Conservation (phyloP, 2,329 filamentous ascomycete genomes). For the Penicillium capsulatum region DNA sequence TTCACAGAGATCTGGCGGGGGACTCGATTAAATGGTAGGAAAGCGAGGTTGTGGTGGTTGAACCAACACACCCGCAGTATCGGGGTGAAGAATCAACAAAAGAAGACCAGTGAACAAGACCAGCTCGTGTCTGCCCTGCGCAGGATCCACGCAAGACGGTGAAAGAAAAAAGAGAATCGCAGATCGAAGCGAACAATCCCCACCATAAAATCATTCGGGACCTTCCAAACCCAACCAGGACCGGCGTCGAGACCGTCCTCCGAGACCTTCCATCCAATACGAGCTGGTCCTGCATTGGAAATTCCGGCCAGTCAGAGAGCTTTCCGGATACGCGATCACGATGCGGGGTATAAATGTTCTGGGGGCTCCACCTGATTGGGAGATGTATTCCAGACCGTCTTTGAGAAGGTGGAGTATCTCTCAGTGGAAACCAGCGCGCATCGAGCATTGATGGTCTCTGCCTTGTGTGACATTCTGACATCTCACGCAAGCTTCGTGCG, state of each 20-base stretch:
- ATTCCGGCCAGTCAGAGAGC: constrained; percentile 12
- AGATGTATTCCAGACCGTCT: constrained; percentile 1
- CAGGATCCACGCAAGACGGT: neutral
- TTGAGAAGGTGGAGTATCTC: neutral
- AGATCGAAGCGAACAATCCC: constrained; percentile 1
- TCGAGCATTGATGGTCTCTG: too few relatives aligned
- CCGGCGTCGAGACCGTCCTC: constrained; percentile 10
- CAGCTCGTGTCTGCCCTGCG: constrained; percentile 4
- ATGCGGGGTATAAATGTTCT: constrained; percentile 22
- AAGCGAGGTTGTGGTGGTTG: neutral
- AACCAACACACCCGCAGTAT: too few relatives aligned
- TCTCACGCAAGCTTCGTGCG: too few relatives aligned
- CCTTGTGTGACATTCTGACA: too few relatives aligned
- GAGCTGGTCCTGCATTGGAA: constrained; percentile 3
- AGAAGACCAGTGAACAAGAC: constrained; percentile 10
- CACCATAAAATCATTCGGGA: constrained; percentile 3
- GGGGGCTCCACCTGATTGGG: neutral
- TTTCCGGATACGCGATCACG: constrained; percentile 6
- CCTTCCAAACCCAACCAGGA: constrained; percentile 19
- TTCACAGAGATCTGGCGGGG: neutral
- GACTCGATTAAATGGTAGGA: neutral
- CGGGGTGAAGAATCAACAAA: too few relatives aligned
- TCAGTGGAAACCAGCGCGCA: too few relatives aligned
- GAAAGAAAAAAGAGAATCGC: constrained; percentile 1
- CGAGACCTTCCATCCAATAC: constrained; percentile 21